Evolutionary conservation across 2,329 filamentous ascomycete genomes (phyloP).

Genomic region (Rutstroemia sp.): DNA sequence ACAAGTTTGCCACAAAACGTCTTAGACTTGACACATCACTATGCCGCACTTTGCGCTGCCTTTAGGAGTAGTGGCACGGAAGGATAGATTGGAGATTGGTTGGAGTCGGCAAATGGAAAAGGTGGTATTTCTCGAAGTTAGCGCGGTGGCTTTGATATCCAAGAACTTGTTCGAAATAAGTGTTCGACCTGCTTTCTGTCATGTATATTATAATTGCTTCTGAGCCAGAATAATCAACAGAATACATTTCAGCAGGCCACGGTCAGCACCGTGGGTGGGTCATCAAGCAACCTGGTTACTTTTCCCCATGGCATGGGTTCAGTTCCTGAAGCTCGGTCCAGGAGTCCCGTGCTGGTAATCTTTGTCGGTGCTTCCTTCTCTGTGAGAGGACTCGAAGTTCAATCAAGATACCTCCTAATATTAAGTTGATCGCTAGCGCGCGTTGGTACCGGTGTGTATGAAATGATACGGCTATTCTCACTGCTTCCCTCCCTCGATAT

Average conservation of each 20-base stretch:
- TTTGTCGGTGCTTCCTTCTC: too few species aligned
- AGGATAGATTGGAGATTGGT: constrained; percentile 15
- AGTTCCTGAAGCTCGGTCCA: too few species aligned
- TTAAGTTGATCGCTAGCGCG: too few species aligned
- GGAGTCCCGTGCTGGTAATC: too few species aligned
- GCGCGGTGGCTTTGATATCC: constrained; percentile 8
- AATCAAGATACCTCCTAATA: too few species aligned
- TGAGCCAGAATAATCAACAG: constrained; percentile 3
- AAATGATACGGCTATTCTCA: too few species aligned
- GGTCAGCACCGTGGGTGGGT: background rate
- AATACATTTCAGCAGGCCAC: background rate
- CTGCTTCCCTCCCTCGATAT: too few species aligned
- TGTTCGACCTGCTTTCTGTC: background rate
- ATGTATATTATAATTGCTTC: constrained; percentile 11
- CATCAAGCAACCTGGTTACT: too few species aligned
- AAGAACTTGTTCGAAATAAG: constrained; percentile 2
- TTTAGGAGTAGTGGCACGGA: constrained; percentile 78
- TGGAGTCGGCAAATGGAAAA: background rate
- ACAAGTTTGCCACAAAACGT: constrained; percentile 91
- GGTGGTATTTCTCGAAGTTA: constrained; percentile 6
- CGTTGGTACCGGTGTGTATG: too few species aligned
- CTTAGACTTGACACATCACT: constrained; percentile 90
- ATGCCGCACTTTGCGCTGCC: constrained; percentile 86
- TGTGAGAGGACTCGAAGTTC: too few species aligned
- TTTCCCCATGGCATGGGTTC: too few species aligned